Percentiles rank a stretch among this genome's conserved stretches.
Conservation (phyloP, 2,329 filamentous ascomycete genomes). For the Scortechinia acanthostroma region DNA sequence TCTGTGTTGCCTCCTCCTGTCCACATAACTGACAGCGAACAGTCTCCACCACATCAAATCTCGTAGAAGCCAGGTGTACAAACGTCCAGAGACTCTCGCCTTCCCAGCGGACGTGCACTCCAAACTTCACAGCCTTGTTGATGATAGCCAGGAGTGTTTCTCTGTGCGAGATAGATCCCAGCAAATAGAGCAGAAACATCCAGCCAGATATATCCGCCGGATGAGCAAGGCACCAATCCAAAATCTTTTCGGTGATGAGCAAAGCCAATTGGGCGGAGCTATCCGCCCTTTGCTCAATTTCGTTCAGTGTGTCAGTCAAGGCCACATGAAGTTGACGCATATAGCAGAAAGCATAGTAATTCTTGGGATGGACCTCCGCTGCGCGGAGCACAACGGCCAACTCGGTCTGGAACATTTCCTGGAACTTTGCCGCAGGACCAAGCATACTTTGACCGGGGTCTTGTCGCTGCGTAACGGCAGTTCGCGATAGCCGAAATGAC, state of each 20-base stretch:
- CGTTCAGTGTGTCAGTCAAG: no score
- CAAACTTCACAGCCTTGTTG: background rate
- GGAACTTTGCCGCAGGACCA: no score
- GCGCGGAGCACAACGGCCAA: background rate
- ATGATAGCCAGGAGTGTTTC: background rate
- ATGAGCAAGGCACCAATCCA: background rate
- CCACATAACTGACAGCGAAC: background rate
- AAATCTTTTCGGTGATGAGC: background rate
- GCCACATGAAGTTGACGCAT: background rate
- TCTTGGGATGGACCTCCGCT: background rate
- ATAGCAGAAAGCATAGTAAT: background rate
- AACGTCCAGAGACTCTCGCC: conserved; percentile 2
- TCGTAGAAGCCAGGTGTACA: background rate
- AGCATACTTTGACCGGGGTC: no score
- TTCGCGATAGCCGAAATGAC: no score
- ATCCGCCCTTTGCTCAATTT: no score
- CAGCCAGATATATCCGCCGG: background rate
- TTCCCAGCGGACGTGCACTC: background rate
- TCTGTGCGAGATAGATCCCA: background rate
- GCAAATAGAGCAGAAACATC: background rate
- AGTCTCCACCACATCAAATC: background rate
- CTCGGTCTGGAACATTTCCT: no score
- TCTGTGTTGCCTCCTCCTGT: no score
- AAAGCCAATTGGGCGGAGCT: no score
- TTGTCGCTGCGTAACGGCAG: no score